Base-by-base conservation (phyloP, 768 basidiomycete species). In the Termitomyces sp. region DNA sequence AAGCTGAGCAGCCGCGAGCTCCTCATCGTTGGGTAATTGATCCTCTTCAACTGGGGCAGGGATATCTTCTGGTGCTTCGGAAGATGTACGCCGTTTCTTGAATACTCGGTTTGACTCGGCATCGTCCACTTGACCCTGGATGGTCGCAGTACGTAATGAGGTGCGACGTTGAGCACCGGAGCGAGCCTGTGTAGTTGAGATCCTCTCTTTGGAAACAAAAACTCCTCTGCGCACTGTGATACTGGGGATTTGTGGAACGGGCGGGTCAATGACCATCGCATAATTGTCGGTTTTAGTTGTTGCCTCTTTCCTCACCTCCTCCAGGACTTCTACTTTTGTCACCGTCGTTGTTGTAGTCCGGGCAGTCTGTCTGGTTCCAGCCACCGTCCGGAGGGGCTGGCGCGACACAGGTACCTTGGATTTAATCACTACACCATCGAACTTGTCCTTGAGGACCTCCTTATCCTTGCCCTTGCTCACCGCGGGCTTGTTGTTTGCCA, bases 61-160 rank as follows among this genome's bases (percentile, higher is more conserved):
- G n/a, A 72, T 74, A n/a, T 79, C 80, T 26, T 83, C 83, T 0
- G 75, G 72, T 33, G 84, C 79, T 3, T 89, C 87, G 0, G 90
- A 90, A 5, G 90, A 80, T 29, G 80, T 81, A 37, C 88, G 78
- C 61, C 86, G 81, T 69, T 89, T 88, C 78, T 93, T 93, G 64
- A 80, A 81, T 3, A 77, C 83, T 18, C 84, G 86, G 39, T 73
- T 70, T 10, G 77, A 77, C 42, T 87, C 88, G 24, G 77, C 81
- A n/a, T 80, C 79, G 28, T 84, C 83, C 15, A 76, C 70, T 42
- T 66, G 66, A 48, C 63, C 55, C 36, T 63, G 63, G 31, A 68
- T 67, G 52, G 55, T 34, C 28, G 51, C 51, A 24, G 66, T 57
- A 50, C 68, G 66, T 51, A 72, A 55, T 59, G 71, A 64, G 22